Evolutionary conservation across 106 monocot genomes (phyloP), one percentile per base, ranked within the genome.

Genomic region (Vanilla planifolia): DNA sequence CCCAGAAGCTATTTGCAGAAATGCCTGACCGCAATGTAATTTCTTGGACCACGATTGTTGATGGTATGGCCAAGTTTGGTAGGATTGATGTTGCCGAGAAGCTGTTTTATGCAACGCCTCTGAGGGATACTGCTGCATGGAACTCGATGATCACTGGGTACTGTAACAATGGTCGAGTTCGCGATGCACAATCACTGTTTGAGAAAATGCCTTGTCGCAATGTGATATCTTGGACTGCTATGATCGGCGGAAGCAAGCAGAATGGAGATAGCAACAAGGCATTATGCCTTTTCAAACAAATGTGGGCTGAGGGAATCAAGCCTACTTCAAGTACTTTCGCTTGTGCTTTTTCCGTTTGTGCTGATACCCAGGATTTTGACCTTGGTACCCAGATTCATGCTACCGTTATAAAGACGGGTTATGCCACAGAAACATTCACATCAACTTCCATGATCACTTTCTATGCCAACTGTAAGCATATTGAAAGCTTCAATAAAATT

Each of bases 81-180:
- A 48, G 61, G 17, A 37, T 88, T 7, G 63, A 62, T 43, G 70
- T 62, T 22, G 84, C 88, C 0, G 84, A 79, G 63, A 60, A 74
- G 17, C 48, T 85, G 66, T 88, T 93, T 61, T 21, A 10, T 3
- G 52, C 46, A 43, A 89, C 85, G 89, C 93, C 88, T n/a, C 1
- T 14, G 0, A 73, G 66, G 62, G 93, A 93, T 34, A 74, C 60
- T 16, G 88, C 85, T 5, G 74, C 93, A 22, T 93, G 80, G 84
- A 93, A 93, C 42, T 80, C 88, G 5, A 93, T 93, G 93, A 76
- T 93, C 22, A 85, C 74, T 26, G 93, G 74, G 23, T 93, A 81
- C 13, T 85, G 68, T 23, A 44, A 19, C 35, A 79, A 79, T 52
- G 71, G 79, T 4, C 73, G 72, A 61, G 48, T 82, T 44, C 9